Base-by-base conservation (phyloP, 306 rosid species). In the Trichosanthes truncata region DNA sequence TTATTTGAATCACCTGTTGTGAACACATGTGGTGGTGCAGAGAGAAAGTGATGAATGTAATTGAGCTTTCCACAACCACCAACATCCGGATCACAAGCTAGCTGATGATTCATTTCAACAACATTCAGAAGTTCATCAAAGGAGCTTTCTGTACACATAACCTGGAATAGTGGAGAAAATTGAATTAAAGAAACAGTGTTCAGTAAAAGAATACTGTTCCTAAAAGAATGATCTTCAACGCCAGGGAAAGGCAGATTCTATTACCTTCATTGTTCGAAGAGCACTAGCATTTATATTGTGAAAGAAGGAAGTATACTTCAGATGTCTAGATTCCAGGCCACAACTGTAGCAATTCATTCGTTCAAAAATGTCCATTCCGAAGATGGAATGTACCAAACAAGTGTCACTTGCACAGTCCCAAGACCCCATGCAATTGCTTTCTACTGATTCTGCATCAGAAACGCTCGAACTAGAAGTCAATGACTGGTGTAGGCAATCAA, bases 221-320 rank as follows among this genome's bases (percentile, higher is more conserved):
- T 73, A 72, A 68, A 73, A 62, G 62, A 75, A 40, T 51, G 57
- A 23, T 38, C 60, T 62, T 82, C 71, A 57, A 76, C 55, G 59
- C 80, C 51, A 53, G 40, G 20, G 40, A 14, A 82, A 81, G 48
- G 76, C 21, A 36, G 67, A 21, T 61, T 82, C 80, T 78, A 77
- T 83, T 88, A 96, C 97, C 97, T 93, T 93, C 93, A 88, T 89
- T 60, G 94, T 86, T 40, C 99, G 90, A 48, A 96, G 94, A 82
- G 98, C 91, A 85, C 89, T 91, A 76, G 97, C 98, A 90, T 96
- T 96, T 84, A 93, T 90, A 84, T 91, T 90, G 87, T 96, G 99
- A 82, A 88, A 93, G 90, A 96, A 96, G 69, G 99, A 88, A 78
- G 98, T 93, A 85, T 96, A 96, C 86, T 91, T 93, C 80, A 96